These are phyloP conservation scores for Candida labiduridarum DNA, from an alignment of 1,139 yeast genomes.

Conservation along the genomic window DNA sequence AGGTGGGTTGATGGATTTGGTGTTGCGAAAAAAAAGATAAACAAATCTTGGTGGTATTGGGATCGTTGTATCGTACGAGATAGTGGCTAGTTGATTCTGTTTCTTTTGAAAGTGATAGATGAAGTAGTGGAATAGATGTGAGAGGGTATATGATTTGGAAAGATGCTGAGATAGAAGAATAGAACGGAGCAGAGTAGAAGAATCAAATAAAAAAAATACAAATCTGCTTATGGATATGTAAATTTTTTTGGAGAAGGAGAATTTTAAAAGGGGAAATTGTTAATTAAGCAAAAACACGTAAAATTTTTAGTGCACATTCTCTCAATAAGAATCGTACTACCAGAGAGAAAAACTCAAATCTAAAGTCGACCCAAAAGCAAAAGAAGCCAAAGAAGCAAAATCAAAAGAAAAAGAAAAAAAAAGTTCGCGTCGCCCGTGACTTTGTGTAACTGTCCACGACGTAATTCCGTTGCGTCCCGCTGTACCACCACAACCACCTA, in stretches of 20 bases:
- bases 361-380: neutral
- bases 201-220: too few species aligned
- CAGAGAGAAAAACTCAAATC: neutral
- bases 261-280: neutral
- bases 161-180: too few species aligned
- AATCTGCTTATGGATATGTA: too few species aligned
- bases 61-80: too few species aligned
- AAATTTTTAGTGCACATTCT: neutral
- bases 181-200: too few species aligned
- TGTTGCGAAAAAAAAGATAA: slow-evolving; percentile 1
- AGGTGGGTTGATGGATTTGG: neutral
- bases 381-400: neutral
- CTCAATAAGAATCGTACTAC: neutral
- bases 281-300: neutral
- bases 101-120: too few species aligned
- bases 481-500: neutral
- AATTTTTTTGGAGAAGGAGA: neutral
- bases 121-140: too few species aligned
- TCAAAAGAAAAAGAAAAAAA: neutral
- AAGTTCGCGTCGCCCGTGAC: neutral
- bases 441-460: neutral
- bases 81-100: too few species aligned
- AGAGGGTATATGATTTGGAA: too few species aligned
- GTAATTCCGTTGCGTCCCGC: neutral
- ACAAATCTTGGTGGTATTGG: neutral